Percentiles rank a stretch among this genome's conserved stretches.
These are phyloP conservation scores for Neotropicomus parvogracilis DNA, from an alignment of 1,284 basidiomycete genomes.

Conservation along the genomic window DNA sequence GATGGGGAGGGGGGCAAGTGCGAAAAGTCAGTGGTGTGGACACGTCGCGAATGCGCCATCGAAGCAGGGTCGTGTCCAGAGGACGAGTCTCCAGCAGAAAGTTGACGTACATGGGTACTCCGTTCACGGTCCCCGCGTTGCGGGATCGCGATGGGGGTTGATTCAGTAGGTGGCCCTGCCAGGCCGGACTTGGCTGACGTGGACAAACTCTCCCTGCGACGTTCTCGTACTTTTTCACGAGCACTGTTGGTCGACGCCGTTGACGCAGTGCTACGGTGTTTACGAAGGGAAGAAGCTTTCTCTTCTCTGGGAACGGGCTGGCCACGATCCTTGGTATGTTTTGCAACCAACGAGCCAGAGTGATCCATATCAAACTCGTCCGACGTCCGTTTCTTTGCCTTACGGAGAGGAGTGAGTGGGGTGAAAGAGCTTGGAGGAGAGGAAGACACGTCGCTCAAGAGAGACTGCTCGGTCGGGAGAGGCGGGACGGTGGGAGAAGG, in stretches of 20 bases:
- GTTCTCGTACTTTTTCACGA: constrained; percentile 54
- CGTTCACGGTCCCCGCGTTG: constrained; percentile 36
- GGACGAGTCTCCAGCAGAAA: constrained; percentile 64
- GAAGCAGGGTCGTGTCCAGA: constrained; percentile 52
- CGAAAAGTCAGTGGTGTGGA: constrained; percentile 75
- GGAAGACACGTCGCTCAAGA: constrained; percentile 30
- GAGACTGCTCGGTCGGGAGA: constrained; percentile 26
- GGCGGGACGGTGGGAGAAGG: constrained; percentile 29
- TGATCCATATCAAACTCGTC: constrained; percentile 81
- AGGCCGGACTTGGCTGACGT: constrained; percentile 35
- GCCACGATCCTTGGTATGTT: constrained; percentile 37
- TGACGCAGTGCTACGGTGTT: constrained; percentile 69
- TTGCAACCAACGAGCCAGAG: constrained; percentile 54
- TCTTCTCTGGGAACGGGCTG: constrained; percentile 39
- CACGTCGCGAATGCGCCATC: constrained; percentile 45
- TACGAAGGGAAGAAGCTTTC: constrained; percentile 54
- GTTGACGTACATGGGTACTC: constrained; percentile 54
- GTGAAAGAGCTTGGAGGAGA: constrained; percentile 63
- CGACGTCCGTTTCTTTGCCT: constrained; percentile 71
- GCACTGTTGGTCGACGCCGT: constrained; percentile 39
- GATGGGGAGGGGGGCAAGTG: constrained; percentile 87
- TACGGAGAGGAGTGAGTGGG: constrained; percentile 45
- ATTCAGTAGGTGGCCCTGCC: constrained; percentile 13
- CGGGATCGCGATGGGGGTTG: constrained; percentile 27
- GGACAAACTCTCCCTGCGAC: constrained; percentile 60